These are phyloP conservation scores for Scleroderma bovista DNA, from an alignment of 768 basidiomycete species.

Conservation along the genomic window DNA sequence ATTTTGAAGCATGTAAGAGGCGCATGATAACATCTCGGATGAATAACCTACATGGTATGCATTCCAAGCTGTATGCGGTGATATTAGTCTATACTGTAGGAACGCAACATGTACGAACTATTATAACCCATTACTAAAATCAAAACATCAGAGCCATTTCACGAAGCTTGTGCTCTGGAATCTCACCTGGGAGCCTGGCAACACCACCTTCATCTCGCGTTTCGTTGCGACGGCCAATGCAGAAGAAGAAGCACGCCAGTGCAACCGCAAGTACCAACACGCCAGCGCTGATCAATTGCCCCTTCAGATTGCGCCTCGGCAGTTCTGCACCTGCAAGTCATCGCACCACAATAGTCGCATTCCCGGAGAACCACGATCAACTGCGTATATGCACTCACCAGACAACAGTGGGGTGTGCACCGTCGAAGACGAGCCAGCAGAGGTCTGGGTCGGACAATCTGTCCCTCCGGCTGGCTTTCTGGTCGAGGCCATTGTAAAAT, in stretches of 20 bases:
- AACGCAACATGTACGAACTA: conserved; percentile 34
- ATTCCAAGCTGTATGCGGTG: conserved; percentile 50
- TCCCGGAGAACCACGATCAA: background rate
- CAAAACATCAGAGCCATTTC: background rate
- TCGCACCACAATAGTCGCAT: background rate
- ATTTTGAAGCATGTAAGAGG: background rate
- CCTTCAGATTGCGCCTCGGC: conserved; percentile 2
- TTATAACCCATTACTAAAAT: conserved; percentile 56
- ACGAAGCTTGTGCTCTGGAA: background rate
- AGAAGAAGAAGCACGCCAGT: conserved; percentile 10
- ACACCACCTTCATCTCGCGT: conserved; percentile 16
- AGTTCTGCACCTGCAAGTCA: conserved; percentile 1
- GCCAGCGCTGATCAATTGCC: conserved; percentile 7
- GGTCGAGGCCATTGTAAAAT: too few species aligned
- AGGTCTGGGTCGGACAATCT: background rate
- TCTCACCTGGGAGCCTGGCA: conserved; percentile 33
- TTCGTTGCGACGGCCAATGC: background rate
- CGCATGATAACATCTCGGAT: background rate
- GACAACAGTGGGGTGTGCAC: conserved; percentile 16
- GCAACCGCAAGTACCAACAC: conserved; percentile 17
- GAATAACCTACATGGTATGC: conserved; percentile 50
- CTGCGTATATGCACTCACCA: conserved; percentile 7
- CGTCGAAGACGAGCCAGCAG: background rate
- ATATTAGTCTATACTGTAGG: conserved; percentile 2
- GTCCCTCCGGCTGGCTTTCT: too few species aligned